These are phyloP conservation scores for Meyerozyma elateridarum DNA, from an alignment of 1,139 yeast genomes.

Conservation along the genomic window DNA sequence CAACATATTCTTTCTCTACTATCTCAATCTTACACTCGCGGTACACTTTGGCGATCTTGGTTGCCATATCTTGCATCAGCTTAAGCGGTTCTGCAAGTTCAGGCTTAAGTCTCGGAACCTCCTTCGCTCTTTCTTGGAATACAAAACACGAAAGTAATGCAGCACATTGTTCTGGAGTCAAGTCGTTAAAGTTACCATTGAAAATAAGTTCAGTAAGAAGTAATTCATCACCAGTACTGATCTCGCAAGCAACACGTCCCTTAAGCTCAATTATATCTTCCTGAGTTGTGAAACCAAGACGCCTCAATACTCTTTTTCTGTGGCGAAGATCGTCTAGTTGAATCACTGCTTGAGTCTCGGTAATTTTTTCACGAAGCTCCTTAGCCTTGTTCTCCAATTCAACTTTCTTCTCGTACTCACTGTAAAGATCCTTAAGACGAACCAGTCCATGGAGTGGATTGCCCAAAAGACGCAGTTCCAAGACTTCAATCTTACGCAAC, in stretches of 20 bases:
- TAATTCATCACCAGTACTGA: conserved; percentile 90
- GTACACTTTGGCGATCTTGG: conserved; percentile 80
- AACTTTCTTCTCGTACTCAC: conserved; percentile 61
- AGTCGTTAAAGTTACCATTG: conserved; percentile 89
- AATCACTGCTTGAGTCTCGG: conserved; percentile 84
- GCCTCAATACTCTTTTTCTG: conserved; percentile 84
- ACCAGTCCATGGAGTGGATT: conserved; percentile 71
- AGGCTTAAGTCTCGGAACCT: conserved; percentile 77
- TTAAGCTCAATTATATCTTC: conserved; percentile 88
- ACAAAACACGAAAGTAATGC: conserved; percentile 91
- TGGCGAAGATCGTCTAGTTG: conserved; percentile 92
- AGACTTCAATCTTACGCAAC: conserved; percentile 71
- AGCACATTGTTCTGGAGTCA: conserved; percentile 87
- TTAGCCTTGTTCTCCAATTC: conserved; percentile 58
- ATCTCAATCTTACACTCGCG: conserved; percentile 87
- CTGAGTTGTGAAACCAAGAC: conserved; percentile 74
- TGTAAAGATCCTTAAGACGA: conserved; percentile 57
- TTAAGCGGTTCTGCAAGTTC: conserved; percentile 88
- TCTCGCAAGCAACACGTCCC: conserved; percentile 95
- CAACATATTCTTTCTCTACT: conserved; percentile 87
- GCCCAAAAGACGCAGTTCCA: conserved; percentile 65
- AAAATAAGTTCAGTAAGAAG: conserved; percentile 85
- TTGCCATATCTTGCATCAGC: conserved; percentile 84
- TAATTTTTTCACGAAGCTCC: conserved; percentile 56
- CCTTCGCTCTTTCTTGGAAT: conserved; percentile 93